Evolutionary conservation across 148 eudicot genomes (phyloP), one percentile per base, ranked within the genome.

Genomic region (Rhododendron henanense): DNA sequence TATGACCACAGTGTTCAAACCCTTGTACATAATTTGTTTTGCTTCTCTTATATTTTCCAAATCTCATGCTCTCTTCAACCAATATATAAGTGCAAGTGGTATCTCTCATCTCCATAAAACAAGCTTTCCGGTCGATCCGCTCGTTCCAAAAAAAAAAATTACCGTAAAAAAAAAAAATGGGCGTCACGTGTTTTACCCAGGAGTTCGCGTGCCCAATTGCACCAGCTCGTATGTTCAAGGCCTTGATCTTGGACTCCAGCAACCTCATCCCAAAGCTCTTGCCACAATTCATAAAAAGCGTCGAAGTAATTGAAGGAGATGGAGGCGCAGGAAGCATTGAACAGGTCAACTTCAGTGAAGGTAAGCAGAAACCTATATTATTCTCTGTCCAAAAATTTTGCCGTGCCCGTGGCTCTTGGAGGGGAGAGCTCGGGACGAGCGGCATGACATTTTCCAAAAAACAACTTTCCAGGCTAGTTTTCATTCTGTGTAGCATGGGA

Each of bases 241-340:
- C 92, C 53, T 87, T 88, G 86, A 88, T 87, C 76, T 7, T 85
- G 3, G 89, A 90, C 21, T 82, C 88, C 2, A 51, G 53, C 73
- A 79, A 63, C 75, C 55, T 90, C 0, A 5, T 87, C 11, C 92
- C 92, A 0, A 87, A 88, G 71, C 86, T 88, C 61, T 10, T 87
- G n/a, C 89, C 89, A 2, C 87, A 87, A 53, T 85, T 71, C 76
- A 85, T 90, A 25, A 84, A 85, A 37, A 90, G 86, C 63, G 85
- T 89, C 19, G 81, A 85, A 1, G 14, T 84, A 10, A 10, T 90
- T 0, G 67, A 88, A 81, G 92, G 92, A 51, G 82, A 88, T 55
- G 92, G 90, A 63, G 87, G 85, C 23, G 85, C 85, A 14, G 92
- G 92, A 87, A 85, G 81, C 85, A 89, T 90, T 74, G 85, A 87